Evolutionary conservation across 2,329 filamentous ascomycete genomes (phyloP).

Genomic region (Exophiala sideris): DNA sequence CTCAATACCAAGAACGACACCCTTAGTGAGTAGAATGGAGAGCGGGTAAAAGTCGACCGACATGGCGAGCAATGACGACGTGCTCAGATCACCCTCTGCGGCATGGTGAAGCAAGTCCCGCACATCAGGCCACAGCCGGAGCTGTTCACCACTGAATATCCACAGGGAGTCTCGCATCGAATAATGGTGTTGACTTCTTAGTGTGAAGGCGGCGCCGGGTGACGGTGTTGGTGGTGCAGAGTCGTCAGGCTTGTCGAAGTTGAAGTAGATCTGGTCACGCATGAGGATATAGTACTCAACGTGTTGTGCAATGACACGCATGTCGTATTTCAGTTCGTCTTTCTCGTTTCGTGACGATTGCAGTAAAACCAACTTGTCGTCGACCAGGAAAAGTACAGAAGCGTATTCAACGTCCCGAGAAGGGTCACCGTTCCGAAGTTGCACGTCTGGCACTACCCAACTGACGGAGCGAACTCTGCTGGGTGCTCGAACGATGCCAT

Average conservation of each 20-base stretch:
- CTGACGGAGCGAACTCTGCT: conserved; percentile 88
- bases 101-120: conserved; percentile 75
- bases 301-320: conserved; percentile 93
- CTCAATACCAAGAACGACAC: conserved; percentile 85
- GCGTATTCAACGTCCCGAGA: conserved; percentile 93
- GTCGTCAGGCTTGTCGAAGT: conserved; percentile 48
- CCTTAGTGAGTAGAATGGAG: conserved; percentile 82
- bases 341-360: conserved; percentile 80
- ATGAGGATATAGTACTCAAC: conserved; percentile 94
- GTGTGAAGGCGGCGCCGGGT: conserved; percentile 43
- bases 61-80: conserved; percentile 61
- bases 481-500: conserved; percentile 91
- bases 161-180: conserved; percentile 82
- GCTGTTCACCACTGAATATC: conserved; percentile 84
- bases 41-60: conserved; percentile 94
- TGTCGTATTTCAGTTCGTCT: conserved; percentile 91
- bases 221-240: conserved; percentile 49
- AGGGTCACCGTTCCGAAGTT: conserved; percentile 85
- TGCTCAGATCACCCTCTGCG: conserved; percentile 47
- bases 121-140: conserved; percentile 86
- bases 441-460: conserved; percentile 90
- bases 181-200: conserved; percentile 43
- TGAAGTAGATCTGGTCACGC: conserved; percentile 68
- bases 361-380: conserved; percentile 89
- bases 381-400: conserved; percentile 92